Conservation (phyloP, 257 asterid species). For the Echium plantagineum region DNA sequence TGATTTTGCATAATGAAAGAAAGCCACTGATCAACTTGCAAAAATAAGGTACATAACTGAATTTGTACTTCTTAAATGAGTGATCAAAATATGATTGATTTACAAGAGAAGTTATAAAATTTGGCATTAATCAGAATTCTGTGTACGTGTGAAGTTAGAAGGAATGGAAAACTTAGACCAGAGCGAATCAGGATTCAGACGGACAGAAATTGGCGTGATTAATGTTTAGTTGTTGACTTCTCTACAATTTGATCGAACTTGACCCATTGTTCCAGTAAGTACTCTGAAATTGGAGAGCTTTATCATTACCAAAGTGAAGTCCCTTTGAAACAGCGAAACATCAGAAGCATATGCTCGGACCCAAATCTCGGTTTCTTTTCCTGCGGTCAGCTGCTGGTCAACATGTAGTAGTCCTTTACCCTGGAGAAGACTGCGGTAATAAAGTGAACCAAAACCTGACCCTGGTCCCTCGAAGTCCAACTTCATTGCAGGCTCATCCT, state of each 20-base stretch:
- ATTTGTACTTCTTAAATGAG: too few species aligned
- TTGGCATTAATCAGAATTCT: too few species aligned
- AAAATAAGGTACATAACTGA: too few species aligned
- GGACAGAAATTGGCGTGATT: too few species aligned
- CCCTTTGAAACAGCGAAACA: conserved; percentile 32
- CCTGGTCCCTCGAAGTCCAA: conserved; percentile 76
- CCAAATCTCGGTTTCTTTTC: conserved; percentile 38
- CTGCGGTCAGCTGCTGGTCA: conserved; percentile 67
- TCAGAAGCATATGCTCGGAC: conserved; percentile 62
- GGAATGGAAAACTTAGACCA: too few species aligned
- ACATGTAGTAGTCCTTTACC: conserved; percentile 46
- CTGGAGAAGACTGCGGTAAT: conserved; percentile 60
- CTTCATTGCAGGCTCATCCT: conserved; percentile 33
- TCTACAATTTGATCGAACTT: conserved; percentile 50
- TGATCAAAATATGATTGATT: too few species aligned
- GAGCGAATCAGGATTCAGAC: too few species aligned
- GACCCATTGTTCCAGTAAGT: conserved; percentile 36
- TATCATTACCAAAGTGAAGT: conserved; percentile 53
- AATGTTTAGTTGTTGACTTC: conserved; percentile 7
- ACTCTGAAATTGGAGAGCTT: conserved; percentile 52
- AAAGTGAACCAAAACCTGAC: conserved; percentile 41
- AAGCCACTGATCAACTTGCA: too few species aligned
- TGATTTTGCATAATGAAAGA: too few species aligned
- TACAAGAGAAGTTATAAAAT: too few species aligned
- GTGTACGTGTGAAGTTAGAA: too few species aligned